Evolutionary conservation across 306 rosid species (phyloP), one percentile per base, ranked within the genome.

Genomic region (Inga leiocalycina): DNA sequence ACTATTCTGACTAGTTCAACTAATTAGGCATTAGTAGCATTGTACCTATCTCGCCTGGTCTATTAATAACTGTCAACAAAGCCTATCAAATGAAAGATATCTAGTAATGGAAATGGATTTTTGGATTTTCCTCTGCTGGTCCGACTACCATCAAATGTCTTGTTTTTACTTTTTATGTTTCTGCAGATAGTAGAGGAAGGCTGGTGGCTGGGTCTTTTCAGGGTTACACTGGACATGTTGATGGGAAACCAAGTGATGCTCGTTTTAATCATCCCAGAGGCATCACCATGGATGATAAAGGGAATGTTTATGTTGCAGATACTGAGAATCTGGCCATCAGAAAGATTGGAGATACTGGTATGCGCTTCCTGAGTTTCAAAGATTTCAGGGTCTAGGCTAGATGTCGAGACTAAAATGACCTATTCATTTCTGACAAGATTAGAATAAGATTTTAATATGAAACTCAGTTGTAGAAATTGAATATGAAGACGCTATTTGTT

Each of bases 141-240:
- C 13, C 24, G 51, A 66, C 34, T 6, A 39, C 43, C 6, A 6
- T 39, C 43, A 39, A n/a, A 41, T 71, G 68, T 39, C 17, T 24
- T 83, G 65, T n/a, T 73, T 74, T 84, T 56, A 64, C 52, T 20
- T 24, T 67, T 81, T 79, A 57, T 75, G 41, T 78, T 81, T 69
- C 69, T 88, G 92, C 97, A 96, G 99, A 96, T 87, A 96, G 99
- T 85, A 89, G 98, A 88, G 99, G 92, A 79, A 94, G 99, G 87
- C 88, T 96, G 85, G 97, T 96, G 75, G 99, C 99, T 51, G 98
- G 98, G n/a, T 96, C 99, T 71, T 96, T 96, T 88, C 97, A 93
- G 86, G 99, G 99, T 27, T 71, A 91, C 87, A 87, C 93, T 20
- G 98, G 98, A 64, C 98, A 96, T 83, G 93, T 90, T 37, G 99